phyloP scores from a whole-genome alignment of 805 yeast species.

The Barnettozyma siamensis region DNA sequence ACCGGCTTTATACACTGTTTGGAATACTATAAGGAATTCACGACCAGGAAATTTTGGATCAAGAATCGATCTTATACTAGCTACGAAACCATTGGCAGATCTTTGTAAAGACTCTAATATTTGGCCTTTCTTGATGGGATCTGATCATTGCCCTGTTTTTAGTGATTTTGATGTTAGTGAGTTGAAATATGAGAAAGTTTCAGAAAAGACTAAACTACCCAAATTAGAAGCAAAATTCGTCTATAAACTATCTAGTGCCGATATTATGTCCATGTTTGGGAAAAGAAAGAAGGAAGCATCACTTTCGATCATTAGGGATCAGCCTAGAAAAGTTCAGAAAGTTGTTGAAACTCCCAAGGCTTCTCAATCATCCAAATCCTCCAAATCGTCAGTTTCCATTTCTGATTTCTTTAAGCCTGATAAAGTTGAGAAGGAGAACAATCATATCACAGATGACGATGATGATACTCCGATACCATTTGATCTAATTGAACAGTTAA shows the following conservation, averaged over 20 bases:
- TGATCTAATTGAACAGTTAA: conserved; percentile 1
- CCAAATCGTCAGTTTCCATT: conserved; percentile 8
- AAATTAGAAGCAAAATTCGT: conserved; percentile 49
- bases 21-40: conserved; percentile 77
- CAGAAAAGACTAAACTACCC: conserved; percentile 19
- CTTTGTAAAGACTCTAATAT: conserved; percentile 39
- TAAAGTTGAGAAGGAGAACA: neutral
- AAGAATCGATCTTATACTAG: conserved; percentile 72
- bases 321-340: neutral
- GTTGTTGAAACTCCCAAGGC: neutral
- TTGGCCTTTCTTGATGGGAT: conserved; percentile 70
- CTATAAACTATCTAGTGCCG: conserved; percentile 35
- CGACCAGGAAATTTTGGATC: conserved; percentile 85
- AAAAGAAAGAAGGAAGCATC: conserved; percentile 12
- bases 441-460: neutral
- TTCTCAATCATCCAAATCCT: conserved; percentile 12
- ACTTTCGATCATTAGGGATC: neutral
- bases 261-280: conserved; percentile 32
- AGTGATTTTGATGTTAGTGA: conserved; percentile 47
- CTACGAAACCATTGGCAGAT: conserved; percentile 34
- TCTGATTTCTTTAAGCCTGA: conserved; percentile 13
- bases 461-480: conserved; percentile 3
- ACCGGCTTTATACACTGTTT: conserved; percentile 74
- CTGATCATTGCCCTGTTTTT: conserved; percentile 92
- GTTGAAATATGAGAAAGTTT: conserved; percentile 1